phyloP scores from a whole-genome alignment of 2,329 filamentous ascomycete genomes.

The Paraphoma sp. region DNA sequence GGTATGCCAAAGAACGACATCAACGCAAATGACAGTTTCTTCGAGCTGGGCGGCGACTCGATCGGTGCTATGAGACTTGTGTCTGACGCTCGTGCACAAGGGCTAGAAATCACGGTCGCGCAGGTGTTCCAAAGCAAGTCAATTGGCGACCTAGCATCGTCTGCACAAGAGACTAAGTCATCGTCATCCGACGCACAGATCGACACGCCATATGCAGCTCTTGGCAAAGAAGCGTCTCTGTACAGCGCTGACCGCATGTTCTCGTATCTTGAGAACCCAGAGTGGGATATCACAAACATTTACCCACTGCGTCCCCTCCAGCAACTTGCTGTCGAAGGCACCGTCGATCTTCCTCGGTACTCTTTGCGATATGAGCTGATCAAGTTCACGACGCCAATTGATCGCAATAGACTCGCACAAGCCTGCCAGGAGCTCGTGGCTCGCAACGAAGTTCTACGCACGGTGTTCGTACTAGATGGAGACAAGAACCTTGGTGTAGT shows the following conservation, averaged over 20 bases:
- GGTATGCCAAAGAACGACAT: constrained; percentile 44
- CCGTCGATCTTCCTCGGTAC: constrained; percentile 64
- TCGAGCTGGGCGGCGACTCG: constrained; percentile 56
- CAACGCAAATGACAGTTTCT: constrained; percentile 51
- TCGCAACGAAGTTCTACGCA: constrained; percentile 69
- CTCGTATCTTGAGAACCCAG: constrained; percentile 58
- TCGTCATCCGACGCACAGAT: constrained; percentile 22
- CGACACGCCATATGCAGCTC: constrained; percentile 59
- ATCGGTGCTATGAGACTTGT: constrained; percentile 55
- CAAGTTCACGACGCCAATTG: constrained; percentile 62
- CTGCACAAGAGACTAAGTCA: constrained; percentile 38
- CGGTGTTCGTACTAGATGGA: constrained; percentile 64
- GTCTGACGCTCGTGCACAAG: constrained; percentile 45
- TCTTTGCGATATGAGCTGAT: constrained; percentile 71
- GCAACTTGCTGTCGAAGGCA: constrained; percentile 65
- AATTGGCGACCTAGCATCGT: constrained; percentile 42
- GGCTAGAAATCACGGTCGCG: constrained; percentile 50
- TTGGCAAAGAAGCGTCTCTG: constrained; percentile 52
- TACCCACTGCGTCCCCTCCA: constrained; percentile 67
- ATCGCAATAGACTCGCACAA: constrained; percentile 56
- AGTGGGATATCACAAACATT: constrained; percentile 62
- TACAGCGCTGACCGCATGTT: constrained; percentile 59
- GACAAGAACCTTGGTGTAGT: constrained; percentile 64
- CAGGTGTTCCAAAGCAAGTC: constrained; percentile 54
- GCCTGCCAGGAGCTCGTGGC: constrained; percentile 64